Evolutionary conservation across 2,329 filamentous ascomycete species (phyloP), one percentile per base, ranked within the genome.

Genomic region (Verticillium zaregamsianum): DNA sequence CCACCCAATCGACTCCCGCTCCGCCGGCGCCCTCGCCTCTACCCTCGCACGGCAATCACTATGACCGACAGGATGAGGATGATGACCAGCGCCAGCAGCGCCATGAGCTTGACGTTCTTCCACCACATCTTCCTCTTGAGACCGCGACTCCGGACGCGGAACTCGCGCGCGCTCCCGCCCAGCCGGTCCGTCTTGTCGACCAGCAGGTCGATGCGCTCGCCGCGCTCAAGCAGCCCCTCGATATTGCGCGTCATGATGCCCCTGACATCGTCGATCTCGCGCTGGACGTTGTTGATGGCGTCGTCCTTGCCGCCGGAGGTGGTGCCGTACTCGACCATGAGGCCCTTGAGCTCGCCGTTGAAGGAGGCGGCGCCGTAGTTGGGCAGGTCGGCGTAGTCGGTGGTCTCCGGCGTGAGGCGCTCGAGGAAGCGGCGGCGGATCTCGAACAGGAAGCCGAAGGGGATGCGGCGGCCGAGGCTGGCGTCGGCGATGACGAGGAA

Each of bases 21-120:
- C 12, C 45, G 3, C 11, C 45, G 11, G 28, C n/a, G 62, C n/a
- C 61, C 66, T 63, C 63, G 71, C 60, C 80, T 82, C 76, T 83
- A 55, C 15, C 54, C 54, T 17, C 45, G 85, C 60, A 82, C 71
- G 3, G 82, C 78, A 63, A 86, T 78, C 32, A 86, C 77, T 62
- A 86, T 82, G n/a, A 80, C 79, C 66, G 85, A 68, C 55, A 87
- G 68, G 67, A 87, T 84, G 65, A 87, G 72, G 55, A 81, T 72
- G 31, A 95, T 77, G 2, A 93, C 92, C 55, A 97, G 71, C 4
- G 77, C 81, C 64, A 93, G 72, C 68, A 99, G 76, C 7, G 86
- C 89, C 93, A 98, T 97, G 68, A 99, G 78, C 80, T 96, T 96
- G 55, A 96, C 85, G 75, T 99, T 98, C 88, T 98, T 98, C 94